These are phyloP conservation scores for Aegilops sharonensis DNA, from an alignment of 176 grass and related monocot genomes.

Conservation along the genomic window DNA sequence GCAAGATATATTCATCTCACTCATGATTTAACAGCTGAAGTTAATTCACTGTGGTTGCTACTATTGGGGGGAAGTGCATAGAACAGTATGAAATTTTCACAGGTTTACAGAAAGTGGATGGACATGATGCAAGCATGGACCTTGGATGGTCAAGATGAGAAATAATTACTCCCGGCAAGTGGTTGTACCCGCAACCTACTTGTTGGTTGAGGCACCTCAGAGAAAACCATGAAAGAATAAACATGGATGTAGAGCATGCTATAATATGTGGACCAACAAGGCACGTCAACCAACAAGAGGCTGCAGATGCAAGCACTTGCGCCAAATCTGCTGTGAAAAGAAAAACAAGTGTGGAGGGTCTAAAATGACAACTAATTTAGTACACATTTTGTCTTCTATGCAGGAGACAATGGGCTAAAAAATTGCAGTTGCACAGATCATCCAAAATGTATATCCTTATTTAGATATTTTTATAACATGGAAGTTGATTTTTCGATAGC, in stretches of 20 bases:
- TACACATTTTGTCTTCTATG: neutral
- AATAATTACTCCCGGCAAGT: neutral
- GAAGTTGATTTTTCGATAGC: neutral
- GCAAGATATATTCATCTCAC: neutral
- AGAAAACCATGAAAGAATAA: neutral
- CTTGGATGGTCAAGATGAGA: neutral
- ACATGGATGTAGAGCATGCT: neutral
- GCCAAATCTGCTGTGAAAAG: neutral
- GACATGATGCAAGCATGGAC: neutral
- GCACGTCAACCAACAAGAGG: neutral
- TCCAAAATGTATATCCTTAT: neutral
- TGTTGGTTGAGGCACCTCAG: neutral
- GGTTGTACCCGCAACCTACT: neutral
- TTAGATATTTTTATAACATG: neutral
- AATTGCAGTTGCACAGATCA: neutral
- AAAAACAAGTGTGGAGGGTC: neutral
- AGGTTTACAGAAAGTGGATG: neutral
- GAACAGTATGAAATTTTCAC: neutral
- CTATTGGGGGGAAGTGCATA: neutral
- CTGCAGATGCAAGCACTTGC: neutral
- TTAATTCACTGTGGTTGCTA: neutral
- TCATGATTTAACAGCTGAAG: slow-evolving; percentile 7
- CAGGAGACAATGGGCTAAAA: neutral
- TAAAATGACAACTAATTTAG: neutral
- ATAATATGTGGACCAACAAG: neutral